Percentiles rank a stretch among this genome's conserved stretches.
Evolutionary conservation across 1,139 yeast genomes (phyloP).

Genomic region (Wickerhamomyces sp.): DNA sequence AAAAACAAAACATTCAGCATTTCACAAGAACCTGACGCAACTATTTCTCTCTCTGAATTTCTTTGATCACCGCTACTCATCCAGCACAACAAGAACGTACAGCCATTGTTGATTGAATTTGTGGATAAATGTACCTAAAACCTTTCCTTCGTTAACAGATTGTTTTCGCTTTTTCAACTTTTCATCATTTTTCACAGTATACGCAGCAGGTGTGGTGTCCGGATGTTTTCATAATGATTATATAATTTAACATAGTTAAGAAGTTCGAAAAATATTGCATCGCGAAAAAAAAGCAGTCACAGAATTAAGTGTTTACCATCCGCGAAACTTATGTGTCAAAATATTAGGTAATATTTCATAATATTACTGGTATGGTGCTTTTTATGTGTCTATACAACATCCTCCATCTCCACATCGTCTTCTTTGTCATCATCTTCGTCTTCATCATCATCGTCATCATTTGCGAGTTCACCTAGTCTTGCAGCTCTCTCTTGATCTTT

Average conservation of each 20-base stretch:
- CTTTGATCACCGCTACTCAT: not conserved
- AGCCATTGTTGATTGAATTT: constrained; percentile 5
- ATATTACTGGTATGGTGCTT: too few species aligned
- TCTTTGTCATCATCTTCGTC: constrained; percentile 37
- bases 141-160: not conserved
- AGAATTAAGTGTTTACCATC: not conserved
- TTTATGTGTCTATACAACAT: constrained; percentile 21
- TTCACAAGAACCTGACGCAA: too few species aligned
- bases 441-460: constrained; percentile 42
- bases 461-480: constrained; percentile 52
- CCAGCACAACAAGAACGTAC: constrained; percentile 1
- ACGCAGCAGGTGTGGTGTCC: not conserved
- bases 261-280: not conserved
- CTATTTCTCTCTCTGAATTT: too few species aligned
- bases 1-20: too few species aligned
- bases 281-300: constrained; percentile 10
- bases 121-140: not conserved
- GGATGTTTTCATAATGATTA: not conserved
- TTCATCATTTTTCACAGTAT: not conserved
- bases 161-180: not conserved
- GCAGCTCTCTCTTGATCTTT: constrained; percentile 75
- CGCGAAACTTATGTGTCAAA: constrained; percentile 2
- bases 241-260: too few species aligned
- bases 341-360: not conserved
- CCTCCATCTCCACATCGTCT: constrained; percentile 39